Evolutionary conservation across 306 rosid genomes (phyloP), one percentile per base, ranked within the genome.

Genomic region (Mimosa pudica): DNA sequence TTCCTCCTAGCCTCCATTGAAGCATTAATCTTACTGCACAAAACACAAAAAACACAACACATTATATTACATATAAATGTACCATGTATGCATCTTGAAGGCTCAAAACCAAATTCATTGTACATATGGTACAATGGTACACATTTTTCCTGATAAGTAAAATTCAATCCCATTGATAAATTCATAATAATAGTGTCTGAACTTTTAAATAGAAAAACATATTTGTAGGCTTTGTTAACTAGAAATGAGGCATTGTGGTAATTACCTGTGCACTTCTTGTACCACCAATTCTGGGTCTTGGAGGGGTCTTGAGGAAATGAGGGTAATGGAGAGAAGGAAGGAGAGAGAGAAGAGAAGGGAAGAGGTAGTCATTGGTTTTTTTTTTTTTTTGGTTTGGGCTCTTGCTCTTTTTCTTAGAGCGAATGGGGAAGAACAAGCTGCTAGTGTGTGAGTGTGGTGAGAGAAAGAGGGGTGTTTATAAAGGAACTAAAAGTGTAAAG

Each of bases 241-340:
- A 48, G 7, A 7, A 24, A 11, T 33, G 68, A 30, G 17, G 44
- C 18, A 2, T 44, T 10, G 7, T 6, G 17, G 18, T 17, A 6
- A 0, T 70, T 94, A 92, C 98, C 97, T 87, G 81, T 91, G 93
- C 8, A 91, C 93, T 33, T 93, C 88, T 33, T 89, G 82, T 10
- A 81, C 88, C 2, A 92, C 90, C 0, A 75, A 58, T 12, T 93
- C 89, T 12, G 99, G 97, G 87, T 93, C 77, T 0, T 76, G 92
- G n/a, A 83, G 72, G 2, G 85, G 79, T 7, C 90, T 83, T 35
- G 93, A 86, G 88, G 80, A 86, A 82, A 89, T 82, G 87, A 87
- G 86, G 66, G 83, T 2, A 63, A 83, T 81, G 75, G 81, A 74
- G 70, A 79, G 78, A 84, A 91, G 84, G 84, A 81, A 80, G 77